Conservation (phyloP, 176 grass and related monocot genomes). For the Cymbopogon citratus region DNA sequence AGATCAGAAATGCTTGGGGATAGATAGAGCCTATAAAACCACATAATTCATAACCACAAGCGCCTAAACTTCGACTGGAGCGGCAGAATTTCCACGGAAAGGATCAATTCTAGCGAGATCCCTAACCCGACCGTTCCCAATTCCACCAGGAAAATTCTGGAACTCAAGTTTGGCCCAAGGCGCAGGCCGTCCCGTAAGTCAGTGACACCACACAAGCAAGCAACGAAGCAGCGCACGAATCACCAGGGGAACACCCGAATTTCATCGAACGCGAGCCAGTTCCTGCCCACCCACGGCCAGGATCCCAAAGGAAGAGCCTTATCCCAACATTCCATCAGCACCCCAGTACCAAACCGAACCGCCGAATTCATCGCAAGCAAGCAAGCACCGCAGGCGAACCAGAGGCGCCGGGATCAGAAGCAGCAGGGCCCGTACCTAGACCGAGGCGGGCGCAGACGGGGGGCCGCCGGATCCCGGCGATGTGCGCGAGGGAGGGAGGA, state of each 20-base stretch:
- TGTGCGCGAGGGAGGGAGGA: conserved; percentile 35
- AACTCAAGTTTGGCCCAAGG: not conserved
- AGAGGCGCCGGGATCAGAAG: not conserved
- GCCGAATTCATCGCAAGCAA: not conserved
- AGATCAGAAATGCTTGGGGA: not conserved
- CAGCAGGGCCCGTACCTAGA: conserved; percentile 8
- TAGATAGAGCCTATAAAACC: not conserved
- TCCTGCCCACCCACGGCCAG: not conserved
- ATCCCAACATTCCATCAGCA: not conserved
- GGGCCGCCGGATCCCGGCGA: conserved; percentile 12
- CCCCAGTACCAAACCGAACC: not conserved
- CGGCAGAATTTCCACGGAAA: not conserved
- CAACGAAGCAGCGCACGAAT: not conserved
- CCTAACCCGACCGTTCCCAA: not conserved
- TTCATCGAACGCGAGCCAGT: not conserved
- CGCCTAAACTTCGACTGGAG: not conserved
- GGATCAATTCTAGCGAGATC: conserved; percentile 12
- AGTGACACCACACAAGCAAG: not conserved
- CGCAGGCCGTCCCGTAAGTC: not conserved
- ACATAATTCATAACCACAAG: not conserved
- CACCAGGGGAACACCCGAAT: not conserved
- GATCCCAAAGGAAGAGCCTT: not conserved
- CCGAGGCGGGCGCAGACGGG: not conserved
- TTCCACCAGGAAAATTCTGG: not conserved
- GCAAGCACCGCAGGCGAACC: not conserved